Evolutionary conservation across 2,329 filamentous ascomycete genomes (phyloP).

Genomic region (Sporothrix pallida): DNA sequence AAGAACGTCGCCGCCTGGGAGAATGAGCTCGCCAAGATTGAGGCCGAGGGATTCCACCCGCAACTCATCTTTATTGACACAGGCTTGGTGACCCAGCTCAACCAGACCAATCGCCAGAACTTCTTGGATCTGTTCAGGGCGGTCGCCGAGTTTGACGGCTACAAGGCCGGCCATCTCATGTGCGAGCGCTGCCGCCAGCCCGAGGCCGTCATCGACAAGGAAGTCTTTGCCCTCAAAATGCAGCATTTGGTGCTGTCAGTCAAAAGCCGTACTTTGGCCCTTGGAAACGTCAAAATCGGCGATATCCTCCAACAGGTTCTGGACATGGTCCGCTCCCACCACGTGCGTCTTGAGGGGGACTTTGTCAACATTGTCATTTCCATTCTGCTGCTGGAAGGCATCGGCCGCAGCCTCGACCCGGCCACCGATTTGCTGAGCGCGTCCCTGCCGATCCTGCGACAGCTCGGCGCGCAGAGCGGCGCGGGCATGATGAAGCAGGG

Average conservation of each 20-base stretch:
- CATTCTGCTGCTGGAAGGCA: conserved; percentile 90
- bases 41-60: conserved; percentile 85
- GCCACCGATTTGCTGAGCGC: conserved; percentile 84
- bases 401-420: conserved; percentile 85
- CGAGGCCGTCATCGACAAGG: conserved; percentile 83
- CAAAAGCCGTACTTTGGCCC: conserved; percentile 86
- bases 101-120: conserved; percentile 81
- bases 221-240: conserved; percentile 95
- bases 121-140: conserved; percentile 96
- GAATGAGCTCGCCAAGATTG: conserved; percentile 74
- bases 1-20: conserved; percentile 74
- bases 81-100: conserved; percentile 91
- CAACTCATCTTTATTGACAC: conserved; percentile 98
- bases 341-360: conserved; percentile 93
- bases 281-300: conserved; percentile 94
- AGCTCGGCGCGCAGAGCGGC: conserved; percentile 80
- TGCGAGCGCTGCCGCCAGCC: conserved; percentile 93
- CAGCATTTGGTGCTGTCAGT: conserved; percentile 92
- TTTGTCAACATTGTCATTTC: conserved; percentile 98
- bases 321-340: conserved; percentile 87
- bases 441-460: conserved; percentile 85
- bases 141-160: conserved; percentile 95
- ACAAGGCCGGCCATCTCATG: conserved; percentile 94
- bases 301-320: conserved; percentile 92
- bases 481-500: conserved; percentile 71